Percentiles rank a stretch among this genome's conserved stretches.
Conservation (phyloP, 2,329 filamentous ascomycete genomes). For the Rutstroemia sp. region DNA sequence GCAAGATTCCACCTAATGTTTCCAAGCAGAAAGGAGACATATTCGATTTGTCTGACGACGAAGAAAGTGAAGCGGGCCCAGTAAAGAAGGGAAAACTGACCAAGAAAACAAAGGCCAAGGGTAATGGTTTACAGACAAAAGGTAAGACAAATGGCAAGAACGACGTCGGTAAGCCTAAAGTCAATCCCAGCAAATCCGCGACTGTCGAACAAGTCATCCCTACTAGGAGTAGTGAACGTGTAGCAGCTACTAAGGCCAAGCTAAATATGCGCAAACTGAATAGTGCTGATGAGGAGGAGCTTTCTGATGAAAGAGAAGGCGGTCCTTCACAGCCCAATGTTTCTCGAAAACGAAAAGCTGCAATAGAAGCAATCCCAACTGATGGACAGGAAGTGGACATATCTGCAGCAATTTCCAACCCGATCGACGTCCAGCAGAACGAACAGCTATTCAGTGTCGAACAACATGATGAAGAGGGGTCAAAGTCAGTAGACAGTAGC, state of each 20-base stretch:
- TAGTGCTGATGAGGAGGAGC: not conserved
- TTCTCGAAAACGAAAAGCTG: constrained; percentile 6
- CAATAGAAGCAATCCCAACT: not conserved
- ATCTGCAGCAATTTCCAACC: not conserved
- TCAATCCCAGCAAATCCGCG: not conserved
- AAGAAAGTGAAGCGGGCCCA: not conserved
- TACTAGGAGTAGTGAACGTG: constrained; percentile 1
- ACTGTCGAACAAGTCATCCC: not conserved
- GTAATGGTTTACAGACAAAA: not conserved
- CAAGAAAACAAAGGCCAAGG: not conserved
- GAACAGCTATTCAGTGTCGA: not conserved
- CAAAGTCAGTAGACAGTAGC: not conserved
- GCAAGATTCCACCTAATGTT: not conserved
- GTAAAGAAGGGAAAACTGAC: not conserved
- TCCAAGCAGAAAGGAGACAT: not conserved
- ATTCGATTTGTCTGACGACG: constrained; percentile 2
- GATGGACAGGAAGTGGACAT: not conserved
- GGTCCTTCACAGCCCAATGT: constrained; percentile 3
- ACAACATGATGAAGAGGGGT: constrained; percentile 1
- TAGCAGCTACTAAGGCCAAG: constrained; percentile 1
- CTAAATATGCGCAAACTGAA: not conserved
- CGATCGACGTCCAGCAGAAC: not conserved
- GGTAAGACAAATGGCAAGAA: not conserved
- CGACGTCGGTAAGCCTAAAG: not conserved
- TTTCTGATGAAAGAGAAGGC: not conserved